Conservation (phyloP, 345 rosid species). For the Camelina sativa region DNA sequence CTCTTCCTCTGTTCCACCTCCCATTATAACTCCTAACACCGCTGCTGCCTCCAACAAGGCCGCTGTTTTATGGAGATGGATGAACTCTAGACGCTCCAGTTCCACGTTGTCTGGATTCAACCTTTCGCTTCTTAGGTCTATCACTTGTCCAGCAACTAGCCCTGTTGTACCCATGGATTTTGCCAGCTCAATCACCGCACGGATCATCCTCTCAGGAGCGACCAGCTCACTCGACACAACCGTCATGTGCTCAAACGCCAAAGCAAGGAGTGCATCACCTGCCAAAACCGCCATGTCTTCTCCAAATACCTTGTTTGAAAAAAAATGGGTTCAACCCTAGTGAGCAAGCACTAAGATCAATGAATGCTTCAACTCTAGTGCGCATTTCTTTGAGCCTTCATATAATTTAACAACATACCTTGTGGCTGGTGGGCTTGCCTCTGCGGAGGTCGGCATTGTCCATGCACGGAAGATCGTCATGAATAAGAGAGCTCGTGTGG, state of each 20-base stretch:
- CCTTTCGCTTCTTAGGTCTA: constrained; percentile 69
- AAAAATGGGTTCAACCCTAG: neutral
- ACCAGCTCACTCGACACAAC: constrained; percentile 54
- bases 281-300: constrained; percentile 83
- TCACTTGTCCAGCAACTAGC: constrained; percentile 82
- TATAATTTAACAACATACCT: constrained; percentile 40
- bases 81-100: constrained; percentile 70
- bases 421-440: constrained; percentile 87
- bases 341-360: neutral
- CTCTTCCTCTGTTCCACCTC: constrained; percentile 73
- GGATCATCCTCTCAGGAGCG: constrained; percentile 48
- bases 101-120: constrained; percentile 47
- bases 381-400: neutral
- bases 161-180: constrained; percentile 68
- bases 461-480: constrained; percentile 95
- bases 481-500: constrained; percentile 88
- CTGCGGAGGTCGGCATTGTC: constrained; percentile 89
- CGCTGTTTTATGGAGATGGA: constrained; percentile 83
- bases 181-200: constrained; percentile 72
- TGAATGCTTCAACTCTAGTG: neutral
- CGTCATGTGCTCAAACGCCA: constrained; percentile 76
- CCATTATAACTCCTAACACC: constrained; percentile 75
- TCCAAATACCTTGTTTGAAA: constrained; percentile 52
- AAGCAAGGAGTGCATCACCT: constrained; percentile 80
- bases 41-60: constrained; percentile 75